phyloP scores from a whole-genome alignment of 345 rosid species.

The Eucalyptus viminalis region DNA sequence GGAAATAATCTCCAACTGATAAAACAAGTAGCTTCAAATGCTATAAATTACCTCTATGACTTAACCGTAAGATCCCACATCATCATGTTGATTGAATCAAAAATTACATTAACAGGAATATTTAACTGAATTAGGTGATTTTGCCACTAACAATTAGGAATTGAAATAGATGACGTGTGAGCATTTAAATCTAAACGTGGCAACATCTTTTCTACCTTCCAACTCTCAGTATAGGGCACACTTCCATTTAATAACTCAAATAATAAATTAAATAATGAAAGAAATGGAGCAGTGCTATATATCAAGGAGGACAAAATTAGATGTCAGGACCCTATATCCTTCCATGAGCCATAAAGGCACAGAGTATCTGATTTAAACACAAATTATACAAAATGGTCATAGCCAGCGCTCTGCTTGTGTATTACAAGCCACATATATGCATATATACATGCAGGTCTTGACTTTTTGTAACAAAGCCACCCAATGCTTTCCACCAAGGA shows the following conservation, averaged over 20 bases:
- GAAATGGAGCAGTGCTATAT: not conserved
- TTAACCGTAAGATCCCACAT: not conserved
- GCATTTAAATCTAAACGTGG: not conserved
- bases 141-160: not conserved
- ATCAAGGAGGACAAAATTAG: not conserved
- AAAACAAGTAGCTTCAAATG: not conserved
- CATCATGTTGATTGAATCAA: not conserved
- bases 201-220: not conserved
- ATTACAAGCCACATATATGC: not conserved
- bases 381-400: not conserved
- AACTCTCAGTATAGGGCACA: not conserved
- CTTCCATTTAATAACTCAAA: not conserved
- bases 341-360: not conserved
- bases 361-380: not conserved
- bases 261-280: not conserved
- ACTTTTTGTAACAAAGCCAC: not conserved
- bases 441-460: not conserved
- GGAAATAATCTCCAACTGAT: not conserved
- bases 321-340: not conserved
- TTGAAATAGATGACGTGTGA: not conserved
- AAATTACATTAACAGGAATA: not conserved
- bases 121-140: not conserved
- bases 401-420: not conserved
- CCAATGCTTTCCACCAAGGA: not conserved
- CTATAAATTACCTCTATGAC: not conserved